Conservation (phyloP, 306 rosid species). For the Citrullus amarus region DNA sequence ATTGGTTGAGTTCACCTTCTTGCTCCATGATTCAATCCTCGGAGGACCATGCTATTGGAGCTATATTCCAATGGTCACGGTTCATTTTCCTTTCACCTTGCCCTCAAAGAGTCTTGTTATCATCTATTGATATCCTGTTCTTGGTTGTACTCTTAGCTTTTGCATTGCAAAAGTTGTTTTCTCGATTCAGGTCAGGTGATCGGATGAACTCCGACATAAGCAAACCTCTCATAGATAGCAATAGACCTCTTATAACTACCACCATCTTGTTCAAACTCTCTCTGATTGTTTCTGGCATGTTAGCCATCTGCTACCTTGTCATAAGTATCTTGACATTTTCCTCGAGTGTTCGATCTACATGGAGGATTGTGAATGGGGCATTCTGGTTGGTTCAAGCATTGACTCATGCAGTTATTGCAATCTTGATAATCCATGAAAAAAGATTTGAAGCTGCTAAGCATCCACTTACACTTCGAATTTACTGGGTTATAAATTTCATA, state of each 20-base stretch:
- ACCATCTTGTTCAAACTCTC: constrained; percentile 46
- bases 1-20: constrained; percentile 45
- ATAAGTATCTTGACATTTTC: constrained; percentile 33
- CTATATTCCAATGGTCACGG: constrained; percentile 44
- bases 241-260: constrained; percentile 20
- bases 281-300: constrained; percentile 28
- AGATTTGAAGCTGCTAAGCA: constrained; percentile 49
- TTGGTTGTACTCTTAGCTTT: constrained; percentile 35
- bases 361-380: constrained; percentile 45
- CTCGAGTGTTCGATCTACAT: constrained; percentile 15
- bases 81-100: constrained; percentile 79
- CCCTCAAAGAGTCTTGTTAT: constrained; percentile 61
- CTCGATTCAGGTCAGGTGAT: constrained; percentile 29
- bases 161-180: constrained; percentile 37
- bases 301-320: constrained; percentile 33
- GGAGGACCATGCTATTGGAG: constrained; percentile 18
- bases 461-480: constrained; percentile 59
- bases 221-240: constrained; percentile 39
- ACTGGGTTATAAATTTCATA: constrained; percentile 44
- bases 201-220: constrained; percentile 21
- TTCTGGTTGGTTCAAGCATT: constrained; percentile 67
- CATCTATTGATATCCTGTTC: constrained; percentile 39
- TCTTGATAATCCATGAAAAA: constrained; percentile 53
- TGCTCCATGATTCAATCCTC: constrained; percentile 37
- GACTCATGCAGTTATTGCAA: constrained; percentile 38